Base-by-base conservation (phyloP, 441 rosid genomes). In the Syzygium malaccense region DNA sequence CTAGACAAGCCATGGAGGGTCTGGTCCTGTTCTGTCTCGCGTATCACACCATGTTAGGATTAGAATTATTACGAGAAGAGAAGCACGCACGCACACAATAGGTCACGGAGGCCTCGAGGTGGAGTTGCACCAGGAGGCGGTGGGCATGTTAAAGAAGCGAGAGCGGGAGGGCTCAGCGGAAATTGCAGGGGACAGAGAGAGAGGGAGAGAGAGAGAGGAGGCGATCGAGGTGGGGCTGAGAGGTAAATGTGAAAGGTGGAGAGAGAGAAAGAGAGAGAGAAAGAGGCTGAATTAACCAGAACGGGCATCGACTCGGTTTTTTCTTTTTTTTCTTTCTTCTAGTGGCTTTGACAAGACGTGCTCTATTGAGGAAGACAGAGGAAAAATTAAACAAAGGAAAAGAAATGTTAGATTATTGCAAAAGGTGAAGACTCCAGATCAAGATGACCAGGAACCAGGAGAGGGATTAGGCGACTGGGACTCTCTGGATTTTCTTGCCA, bases 271-370 rank as follows among this genome's bases (percentile, higher is more conserved):
- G 78, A 57, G 54, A 57, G 33, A 49, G 85, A 30, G 89, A 85
- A 86, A 51, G 87, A 78, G 66, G 87, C 6, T 37, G 60, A 86
- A 88, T 68, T 89, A 80, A 88, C 93, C 92, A 93, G 94, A 95
- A 91, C 92, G 90, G 89, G 93, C 89, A 87, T 86, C 91, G 90
- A 93, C 95, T 92, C 94, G 92, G 53, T 41, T 23, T 75, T 41
- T 12, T 23, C 41, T 41, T 12, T 14, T 75, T 41, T 75, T 37
- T 41, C 83, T 75, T 75, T 75, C 83, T 75, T 75, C 41, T 41
- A 41, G 83, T 41, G 83, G 92, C 93, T 92, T 90, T 96, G 97
- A 96, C 98, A 95, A 96, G 98, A 94, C 98, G 89, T 91, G 86
- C 86, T 91, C 92, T 92, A 91, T 92, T 91, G 88, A 33, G 88